These are phyloP conservation scores for Aspergillus sp. DNA, from an alignment of 2,329 filamentous ascomycete genomes.

Conservation along the genomic window DNA sequence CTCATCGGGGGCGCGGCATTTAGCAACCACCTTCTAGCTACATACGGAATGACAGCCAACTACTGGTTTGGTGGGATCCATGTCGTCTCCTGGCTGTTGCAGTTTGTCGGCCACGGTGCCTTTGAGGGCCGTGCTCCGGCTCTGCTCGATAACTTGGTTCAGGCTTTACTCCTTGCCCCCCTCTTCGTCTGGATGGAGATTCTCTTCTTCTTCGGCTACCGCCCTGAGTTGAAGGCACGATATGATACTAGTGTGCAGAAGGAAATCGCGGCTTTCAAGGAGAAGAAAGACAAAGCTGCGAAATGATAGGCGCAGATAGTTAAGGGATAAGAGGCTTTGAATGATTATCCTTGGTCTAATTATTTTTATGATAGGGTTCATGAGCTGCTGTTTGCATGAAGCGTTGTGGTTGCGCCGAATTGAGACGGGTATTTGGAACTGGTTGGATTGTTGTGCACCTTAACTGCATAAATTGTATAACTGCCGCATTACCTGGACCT, in stretches of 20 bases:
- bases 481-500: not conserved
- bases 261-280: constrained; percentile 75
- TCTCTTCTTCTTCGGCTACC: constrained; percentile 86
- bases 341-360: not conserved
- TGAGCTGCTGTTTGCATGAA: not conserved
- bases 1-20: constrained; percentile 73
- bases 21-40: constrained; percentile 70
- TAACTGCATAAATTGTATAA: not conserved
- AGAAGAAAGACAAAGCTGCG: constrained; percentile 44
- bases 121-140: constrained; percentile 89
- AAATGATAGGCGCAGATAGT: constrained; percentile 13
- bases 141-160: constrained; percentile 84
- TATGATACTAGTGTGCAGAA: constrained; percentile 73
- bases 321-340: not conserved
- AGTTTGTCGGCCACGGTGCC: constrained; percentile 87
- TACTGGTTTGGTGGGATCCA: constrained; percentile 69
- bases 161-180: constrained; percentile 88
- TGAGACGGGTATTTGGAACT: not conserved
- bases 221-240: constrained; percentile 79
- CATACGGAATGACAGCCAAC: constrained; percentile 60
- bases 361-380: not conserved
- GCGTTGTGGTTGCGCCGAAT: not conserved
- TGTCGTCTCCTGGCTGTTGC: constrained; percentile 75
- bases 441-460: not conserved
- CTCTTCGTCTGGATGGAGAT: constrained; percentile 97